Evolutionary conservation across 768 basidiomycete species (phyloP), one percentile per base, ranked within the genome.

Genomic region (Rickenella mellea): DNA sequence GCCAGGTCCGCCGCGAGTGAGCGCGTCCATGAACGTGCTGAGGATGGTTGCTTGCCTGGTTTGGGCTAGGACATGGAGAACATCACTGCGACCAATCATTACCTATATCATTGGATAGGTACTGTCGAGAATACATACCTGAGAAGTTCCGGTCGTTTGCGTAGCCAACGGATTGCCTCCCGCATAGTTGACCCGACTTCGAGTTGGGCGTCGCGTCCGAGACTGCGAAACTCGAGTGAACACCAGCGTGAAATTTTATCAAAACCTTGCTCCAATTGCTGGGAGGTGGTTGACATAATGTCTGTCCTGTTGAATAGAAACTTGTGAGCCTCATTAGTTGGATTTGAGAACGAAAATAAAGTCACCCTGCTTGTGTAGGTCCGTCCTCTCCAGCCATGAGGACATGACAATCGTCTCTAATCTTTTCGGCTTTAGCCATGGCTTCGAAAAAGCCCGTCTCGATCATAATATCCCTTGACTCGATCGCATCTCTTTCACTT

Each of bases 211-310:
- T 87, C 90, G 24, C 78, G 71, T 5, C 81, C 83, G 48, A 84
- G 76, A 48, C 80, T 75, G 8, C 86, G 73, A 55, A 96, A 91
- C 57, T 94, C 87, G 54, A 83, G 81, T 1, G 80, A 73, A 57
- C 81, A 77, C 78, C 85, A 93, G 20, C 90, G 80, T 43, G 83
- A 71, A 30, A 93, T 76, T 63, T 96, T 97, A 45, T 87, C 80
- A 60, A 87, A 93, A 2, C 82, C 93, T 49, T 85, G 79, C 56
- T 98, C 92, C 33, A 97, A 76, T 47, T 88, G 73, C 7, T 78
- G 68, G 0, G 83, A 80, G 0, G 89, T 96, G 6, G 78, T 68
- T 0, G 82, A 66, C 78, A 97, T 89, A 45, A 97, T 89, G 54
- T 97, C 94, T 33, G 88, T 62, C 3, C 93, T 96, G 49, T 21